Percentiles rank a stretch among this genome's conserved stretches.
Evolutionary conservation across 805 yeast genomes (phyloP).

Genomic region (Lachancea lanzarotensis): DNA sequence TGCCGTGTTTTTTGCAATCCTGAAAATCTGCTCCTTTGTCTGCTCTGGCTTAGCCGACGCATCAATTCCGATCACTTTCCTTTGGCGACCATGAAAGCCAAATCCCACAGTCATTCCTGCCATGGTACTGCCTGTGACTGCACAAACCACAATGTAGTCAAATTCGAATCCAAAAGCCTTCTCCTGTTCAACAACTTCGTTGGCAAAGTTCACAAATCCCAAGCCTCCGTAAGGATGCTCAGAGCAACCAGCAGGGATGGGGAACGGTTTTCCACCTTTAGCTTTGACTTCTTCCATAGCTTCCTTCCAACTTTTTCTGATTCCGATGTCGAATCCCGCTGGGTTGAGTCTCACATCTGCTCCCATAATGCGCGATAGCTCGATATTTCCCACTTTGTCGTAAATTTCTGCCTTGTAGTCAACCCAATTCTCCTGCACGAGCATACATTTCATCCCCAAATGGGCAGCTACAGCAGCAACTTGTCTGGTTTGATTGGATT

Average conservation of each 20-base stretch:
- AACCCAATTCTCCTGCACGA: constrained; percentile 35
- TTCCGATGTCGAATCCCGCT: constrained; percentile 33
- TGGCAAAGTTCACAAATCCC: constrained; percentile 34
- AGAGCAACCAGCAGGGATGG: constrained; percentile 36
- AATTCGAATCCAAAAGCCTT: constrained; percentile 31
- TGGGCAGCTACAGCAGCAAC: constrained; percentile 35
- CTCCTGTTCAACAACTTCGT: constrained; percentile 33
- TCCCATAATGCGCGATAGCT: constrained; percentile 34
- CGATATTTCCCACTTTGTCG: constrained; percentile 34
- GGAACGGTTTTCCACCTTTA: constrained; percentile 32
- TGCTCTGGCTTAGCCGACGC: constrained; percentile 34
- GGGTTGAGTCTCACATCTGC: constrained; percentile 34
- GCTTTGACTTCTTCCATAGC: constrained; percentile 25
- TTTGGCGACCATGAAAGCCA: constrained; percentile 33
- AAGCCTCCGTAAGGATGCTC: constrained; percentile 34
- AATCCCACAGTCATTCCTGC: constrained; percentile 34
- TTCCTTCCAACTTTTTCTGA: constrained; percentile 32
- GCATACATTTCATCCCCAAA: constrained; percentile 32
- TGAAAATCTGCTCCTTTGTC: constrained; percentile 31
- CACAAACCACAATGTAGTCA: constrained; percentile 33
- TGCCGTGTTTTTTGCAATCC: constrained; percentile 31
- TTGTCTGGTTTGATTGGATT: constrained; percentile 34
- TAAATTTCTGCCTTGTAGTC: constrained; percentile 33
- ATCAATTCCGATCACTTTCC: constrained; percentile 29
- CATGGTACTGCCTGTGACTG: constrained; percentile 29